A percentile compares a stretch with the other conserved stretches of the same genome.
Conservation (phyloP, 1,284 basidiomycete species). For the Phylloboletellus chloephorus region DNA sequence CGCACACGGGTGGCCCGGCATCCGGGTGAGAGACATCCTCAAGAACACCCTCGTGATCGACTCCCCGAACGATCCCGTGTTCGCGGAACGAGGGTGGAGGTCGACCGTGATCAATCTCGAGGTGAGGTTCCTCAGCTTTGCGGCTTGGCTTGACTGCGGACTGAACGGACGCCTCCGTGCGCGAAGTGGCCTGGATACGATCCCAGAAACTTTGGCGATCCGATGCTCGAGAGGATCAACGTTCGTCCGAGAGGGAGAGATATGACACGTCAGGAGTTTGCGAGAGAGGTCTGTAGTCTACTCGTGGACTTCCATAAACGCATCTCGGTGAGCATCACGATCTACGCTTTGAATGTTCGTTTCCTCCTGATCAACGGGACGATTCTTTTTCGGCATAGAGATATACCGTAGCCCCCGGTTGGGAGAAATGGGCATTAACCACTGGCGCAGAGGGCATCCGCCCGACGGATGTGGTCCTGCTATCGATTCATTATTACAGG, state of each 20-base stretch:
- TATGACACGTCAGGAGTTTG: slow-evolving; percentile 16
- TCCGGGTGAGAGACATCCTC: slow-evolving; percentile 12
- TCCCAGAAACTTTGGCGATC: background rate
- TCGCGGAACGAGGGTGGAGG: slow-evolving; percentile 13
- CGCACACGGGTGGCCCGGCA: slow-evolving; percentile 8
- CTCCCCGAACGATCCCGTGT: slow-evolving; percentile 6
- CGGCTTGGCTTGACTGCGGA: background rate
- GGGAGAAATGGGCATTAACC: slow-evolving; percentile 14
- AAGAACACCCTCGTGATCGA: slow-evolving; percentile 6
- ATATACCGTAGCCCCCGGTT: slow-evolving; percentile 4
- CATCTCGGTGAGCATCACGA: slow-evolving; percentile 4
- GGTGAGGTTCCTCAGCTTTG: slow-evolving; percentile 2
- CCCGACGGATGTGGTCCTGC: slow-evolving; percentile 8
- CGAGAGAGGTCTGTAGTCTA: slow-evolving; percentile 5
- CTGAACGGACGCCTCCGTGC: background rate
- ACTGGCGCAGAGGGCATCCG: slow-evolving; percentile 7
- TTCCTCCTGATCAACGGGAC: background rate
- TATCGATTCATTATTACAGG: slow-evolving; percentile 21
- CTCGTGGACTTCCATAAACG: slow-evolving; percentile 5
- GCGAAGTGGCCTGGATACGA: slow-evolving; percentile 22
- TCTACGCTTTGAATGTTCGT: background rate
- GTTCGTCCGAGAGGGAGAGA: background rate
- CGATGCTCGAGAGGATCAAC: slow-evolving; percentile 8
- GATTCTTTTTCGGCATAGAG: slow-evolving; percentile 2
- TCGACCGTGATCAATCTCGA: slow-evolving; percentile 13